Base-by-base conservation (phyloP, 805 yeast species). In the Wickerhamomyces hampshirensis region DNA sequence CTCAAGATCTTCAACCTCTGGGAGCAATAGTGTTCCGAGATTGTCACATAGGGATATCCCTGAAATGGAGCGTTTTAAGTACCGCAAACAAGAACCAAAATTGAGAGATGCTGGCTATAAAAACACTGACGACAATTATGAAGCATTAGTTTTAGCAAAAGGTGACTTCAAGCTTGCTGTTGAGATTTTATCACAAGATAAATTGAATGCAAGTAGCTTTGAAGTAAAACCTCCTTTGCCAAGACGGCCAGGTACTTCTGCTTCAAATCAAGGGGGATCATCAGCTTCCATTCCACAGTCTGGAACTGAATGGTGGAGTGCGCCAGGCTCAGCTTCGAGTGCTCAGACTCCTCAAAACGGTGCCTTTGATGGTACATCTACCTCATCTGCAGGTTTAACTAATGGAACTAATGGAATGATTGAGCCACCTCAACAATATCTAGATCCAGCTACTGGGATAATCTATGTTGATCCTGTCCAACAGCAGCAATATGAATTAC, bases 391-490 rank as follows among this genome's bases (percentile, higher is more conserved):
- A n/a, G 23, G 16, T n/a, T 21, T 23, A 17, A 23, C 47, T 52
- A 14, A 51, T 43, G 31, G 55, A 44, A 17, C 49, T 26, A 36
- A 47, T 42, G 42, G 62, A 50, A 9, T 53, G 46, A 6, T 55
- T 51, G 60, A 73, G 57, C 35, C 82, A 65, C 56, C 77, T 68
- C 58, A 82, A 62, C 91, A 81, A 51, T 83, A 77, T 53, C 68
- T 80, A 15, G 89, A 83, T 48, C 87, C 88, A 3, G 63, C 71
- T 6, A 80, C 87, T 0, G 89, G 91, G 10, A 71, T 75, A 32
- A 59, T 80, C 4, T 83, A 82, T 48, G 73, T 82, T 24, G 89
- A 83, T 50, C 70, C 78, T 9, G 76, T 72, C 30, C 87, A 81
- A 48, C 84, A 80, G 33, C 55, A 54, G 27, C 51, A 48, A 28